Conservation (phyloP, 1,284 basidiomycete genomes). For the Ustilago shanxiensis region DNA sequence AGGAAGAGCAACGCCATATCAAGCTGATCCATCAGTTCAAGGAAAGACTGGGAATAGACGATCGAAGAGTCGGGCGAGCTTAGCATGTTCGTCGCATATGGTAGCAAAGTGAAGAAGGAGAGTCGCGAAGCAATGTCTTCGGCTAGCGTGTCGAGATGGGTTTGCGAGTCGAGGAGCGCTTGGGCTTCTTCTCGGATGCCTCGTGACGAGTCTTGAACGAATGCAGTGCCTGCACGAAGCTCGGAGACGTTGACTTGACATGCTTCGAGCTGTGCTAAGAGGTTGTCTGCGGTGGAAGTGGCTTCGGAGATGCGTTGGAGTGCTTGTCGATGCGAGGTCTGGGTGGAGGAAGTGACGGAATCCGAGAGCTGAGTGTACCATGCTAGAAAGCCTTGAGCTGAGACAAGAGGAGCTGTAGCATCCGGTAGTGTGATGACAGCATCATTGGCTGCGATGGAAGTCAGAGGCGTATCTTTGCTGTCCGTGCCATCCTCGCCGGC, state of each 20-base stretch:
- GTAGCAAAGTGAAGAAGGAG: constrained; percentile 64
- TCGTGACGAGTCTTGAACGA: constrained; percentile 60
- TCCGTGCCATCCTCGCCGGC: neutral
- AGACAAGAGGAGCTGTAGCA: constrained; percentile 32
- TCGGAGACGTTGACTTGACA: constrained; percentile 60
- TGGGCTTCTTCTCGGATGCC: constrained; percentile 64
- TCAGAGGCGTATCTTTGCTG: neutral
- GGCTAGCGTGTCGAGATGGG: constrained; percentile 53
- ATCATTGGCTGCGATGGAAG: constrained; percentile 5
- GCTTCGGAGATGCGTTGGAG: constrained; percentile 43
- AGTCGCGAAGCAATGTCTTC: constrained; percentile 55
- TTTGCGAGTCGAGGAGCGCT: constrained; percentile 48
- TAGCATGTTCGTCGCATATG: constrained; percentile 59
- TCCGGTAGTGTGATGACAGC: constrained; percentile 25
- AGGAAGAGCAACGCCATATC: constrained; percentile 62
- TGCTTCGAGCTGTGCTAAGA: constrained; percentile 53
- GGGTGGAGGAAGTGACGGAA: constrained; percentile 50
- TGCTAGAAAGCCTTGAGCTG: constrained; percentile 53
- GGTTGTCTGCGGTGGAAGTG: constrained; percentile 42
- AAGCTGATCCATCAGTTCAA: constrained; percentile 61
- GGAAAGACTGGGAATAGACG: constrained; percentile 56
- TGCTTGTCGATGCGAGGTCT: constrained; percentile 47
- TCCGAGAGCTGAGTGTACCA: constrained; percentile 56
- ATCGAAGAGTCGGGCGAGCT: constrained; percentile 53
- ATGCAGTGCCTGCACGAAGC: constrained; percentile 58